These are phyloP conservation scores for Castanea mollissima DNA, from an alignment of 306 rosid genomes.

Conservation along the genomic window DNA sequence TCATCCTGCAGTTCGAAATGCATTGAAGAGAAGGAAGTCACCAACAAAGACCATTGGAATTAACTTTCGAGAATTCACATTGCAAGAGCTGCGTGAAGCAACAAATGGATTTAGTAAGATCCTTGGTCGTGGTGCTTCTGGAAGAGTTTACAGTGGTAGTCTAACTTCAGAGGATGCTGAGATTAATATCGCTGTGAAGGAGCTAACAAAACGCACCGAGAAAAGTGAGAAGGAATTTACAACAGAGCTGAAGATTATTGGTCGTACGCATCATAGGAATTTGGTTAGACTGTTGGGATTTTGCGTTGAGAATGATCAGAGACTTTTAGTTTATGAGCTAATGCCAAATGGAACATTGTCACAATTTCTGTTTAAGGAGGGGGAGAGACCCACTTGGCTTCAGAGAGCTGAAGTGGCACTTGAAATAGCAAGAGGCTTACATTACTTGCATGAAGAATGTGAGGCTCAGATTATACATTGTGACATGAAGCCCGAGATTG, in stretches of 20 bases:
- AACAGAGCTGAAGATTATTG: slow-evolving; percentile 36
- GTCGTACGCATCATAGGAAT: slow-evolving; percentile 39
- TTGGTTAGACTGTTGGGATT: slow-evolving; percentile 36
- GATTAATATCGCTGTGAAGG: slow-evolving; percentile 31
- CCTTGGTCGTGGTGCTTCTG: slow-evolving; percentile 32
- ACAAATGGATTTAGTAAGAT: slow-evolving; percentile 23
- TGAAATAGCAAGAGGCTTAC: slow-evolving; percentile 29
- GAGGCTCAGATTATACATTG: slow-evolving; percentile 38
- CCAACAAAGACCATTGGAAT: slow-evolving; percentile 24
- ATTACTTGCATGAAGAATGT: slow-evolving; percentile 35
- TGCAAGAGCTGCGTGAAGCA: slow-evolving; percentile 35
- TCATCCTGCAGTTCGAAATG: slow-evolving; percentile 26
- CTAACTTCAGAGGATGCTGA: slow-evolving; percentile 18
- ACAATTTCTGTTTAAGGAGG: slow-evolving; percentile 20
- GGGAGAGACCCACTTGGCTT: slow-evolving; percentile 27
- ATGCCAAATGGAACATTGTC: slow-evolving; percentile 35
- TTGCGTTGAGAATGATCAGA: slow-evolving; percentile 31
- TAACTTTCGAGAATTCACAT: slow-evolving; percentile 40
- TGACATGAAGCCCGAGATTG: slow-evolving; percentile 39
- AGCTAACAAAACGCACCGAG: slow-evolving; percentile 24
- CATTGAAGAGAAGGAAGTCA: slow-evolving; percentile 10
- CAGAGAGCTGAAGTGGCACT: slow-evolving; percentile 36
- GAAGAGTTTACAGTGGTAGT: slow-evolving; percentile 31
- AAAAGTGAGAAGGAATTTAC: slow-evolving; percentile 29
- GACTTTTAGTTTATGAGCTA: slow-evolving; percentile 34